A percentile compares a stretch with the other conserved stretches of the same genome.
phyloP scores from a whole-genome alignment of 139 green algal species.

The Limnomonas spitsbergensis region DNA sequence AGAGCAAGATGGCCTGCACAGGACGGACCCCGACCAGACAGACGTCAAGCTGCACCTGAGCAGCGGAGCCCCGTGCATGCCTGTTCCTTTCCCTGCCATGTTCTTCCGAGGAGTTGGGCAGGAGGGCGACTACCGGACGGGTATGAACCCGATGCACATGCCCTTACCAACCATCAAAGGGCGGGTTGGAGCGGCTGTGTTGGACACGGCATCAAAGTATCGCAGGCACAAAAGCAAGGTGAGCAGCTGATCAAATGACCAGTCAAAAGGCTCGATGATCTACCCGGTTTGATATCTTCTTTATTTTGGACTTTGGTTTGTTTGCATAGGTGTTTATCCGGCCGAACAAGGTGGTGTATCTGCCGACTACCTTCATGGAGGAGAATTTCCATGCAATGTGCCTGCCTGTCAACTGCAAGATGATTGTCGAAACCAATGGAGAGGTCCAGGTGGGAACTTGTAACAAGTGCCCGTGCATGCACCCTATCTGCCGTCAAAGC shows the following conservation, averaged over 20 bases:
- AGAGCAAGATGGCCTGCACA: conserved; percentile 20
- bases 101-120: no score
- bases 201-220: conserved; percentile 25
- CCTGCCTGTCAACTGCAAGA: conserved; percentile 37
- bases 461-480: background rate
- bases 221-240: conserved; percentile 47
- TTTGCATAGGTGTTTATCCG: conserved; percentile 21
- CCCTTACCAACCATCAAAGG: no score
- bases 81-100: no score
- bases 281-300: background rate
- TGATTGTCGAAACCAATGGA: conserved; percentile 38
- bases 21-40: no score
- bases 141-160: no score
- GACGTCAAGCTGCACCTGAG: no score
- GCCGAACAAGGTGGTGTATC: conserved; percentile 39
- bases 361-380: conserved; percentile 48
- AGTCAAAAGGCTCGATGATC: background rate
- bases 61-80: no score
- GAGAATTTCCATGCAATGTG: conserved; percentile 28
- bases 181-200: no score
- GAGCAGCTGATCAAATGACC: background rate
- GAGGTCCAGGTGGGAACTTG: background rate
- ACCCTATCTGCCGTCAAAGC: conserved; percentile 15
- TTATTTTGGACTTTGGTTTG: no score
- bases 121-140: no score